Base-by-base conservation (phyloP, 345 rosid species). In the Heritiera fomes region DNA sequence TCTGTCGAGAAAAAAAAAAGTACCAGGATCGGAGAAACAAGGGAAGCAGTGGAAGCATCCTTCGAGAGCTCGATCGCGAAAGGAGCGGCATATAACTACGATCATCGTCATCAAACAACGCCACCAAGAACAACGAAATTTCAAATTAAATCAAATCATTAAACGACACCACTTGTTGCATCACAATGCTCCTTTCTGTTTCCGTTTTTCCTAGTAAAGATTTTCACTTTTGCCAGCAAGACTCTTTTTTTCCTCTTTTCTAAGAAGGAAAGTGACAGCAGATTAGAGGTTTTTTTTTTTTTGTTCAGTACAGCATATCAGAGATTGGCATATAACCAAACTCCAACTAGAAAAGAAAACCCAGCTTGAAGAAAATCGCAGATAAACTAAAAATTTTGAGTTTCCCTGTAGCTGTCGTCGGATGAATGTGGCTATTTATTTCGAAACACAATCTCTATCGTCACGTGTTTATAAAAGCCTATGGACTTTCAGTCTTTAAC, bases 11-110 rank as follows among this genome's bases (percentile, higher is more conserved):
- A 47, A 11, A 81, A 34, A 23, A 69, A 11, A 17, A 15, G 47
- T 82, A 92, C 97, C 91, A 56, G 97, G 91, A 87, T 92, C 97
- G 73, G 88, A 78, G 83, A 92, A 92, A 64, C 93, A 90, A 69
- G 97, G 94, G 76, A 88, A 68, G 64, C 59, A 66, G 62, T 63
- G 69, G 82, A 68, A 81, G 85, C 80, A 86, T 73, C 81, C 82
- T 61, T 82, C 85, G 15, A 71, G 77, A 5, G 82, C 71, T 78
- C 85, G 91, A 79, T 84, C 77, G 80, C 82, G 61, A 77, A 78
- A 43, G 80, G 84, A 78, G 38, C 87, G 80, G 63, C 91, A 84
- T 5, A 85, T 69, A 45, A 83, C 83, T 79, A 79, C 79, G 77
- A 75, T 83, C 83, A 82, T 78, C 75, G 63, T 82, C 76, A 75